A percentile compares a stretch with the other conserved stretches of the same genome.
Conservation (phyloP, 2,329 filamentous ascomycete genomes). For the Penicillium sp. region DNA sequence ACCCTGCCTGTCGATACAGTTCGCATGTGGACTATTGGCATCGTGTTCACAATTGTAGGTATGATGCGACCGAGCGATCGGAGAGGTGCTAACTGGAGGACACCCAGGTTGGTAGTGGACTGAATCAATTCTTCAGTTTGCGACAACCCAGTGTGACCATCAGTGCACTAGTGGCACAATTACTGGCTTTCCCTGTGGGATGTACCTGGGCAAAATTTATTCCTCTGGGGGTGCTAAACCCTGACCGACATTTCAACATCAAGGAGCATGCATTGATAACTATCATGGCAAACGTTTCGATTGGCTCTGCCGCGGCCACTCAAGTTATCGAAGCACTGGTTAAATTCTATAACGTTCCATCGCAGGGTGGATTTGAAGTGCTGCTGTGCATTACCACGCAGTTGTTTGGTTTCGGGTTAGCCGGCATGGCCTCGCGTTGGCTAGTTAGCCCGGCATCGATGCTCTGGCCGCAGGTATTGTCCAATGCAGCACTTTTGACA, state of each 20-base stretch:
- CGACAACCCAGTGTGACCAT: constrained; percentile 41
- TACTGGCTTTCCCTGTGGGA: constrained; percentile 46
- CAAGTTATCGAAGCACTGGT: constrained; percentile 39
- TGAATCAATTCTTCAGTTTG: constrained; percentile 41
- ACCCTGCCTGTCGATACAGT: constrained; percentile 33
- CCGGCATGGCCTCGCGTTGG: constrained; percentile 57
- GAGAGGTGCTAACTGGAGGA: neutral
- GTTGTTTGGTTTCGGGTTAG: constrained; percentile 61
- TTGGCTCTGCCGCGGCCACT: constrained; percentile 43
- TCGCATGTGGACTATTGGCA: constrained; percentile 40
- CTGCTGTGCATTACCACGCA: constrained; percentile 59
- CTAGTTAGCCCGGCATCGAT: constrained; percentile 58
- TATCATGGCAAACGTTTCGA: constrained; percentile 48
- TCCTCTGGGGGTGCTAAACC: constrained; percentile 43
- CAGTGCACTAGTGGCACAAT: constrained; percentile 40
- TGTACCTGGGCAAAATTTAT: constrained; percentile 39
- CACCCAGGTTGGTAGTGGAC: constrained; percentile 34
- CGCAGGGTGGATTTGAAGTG: constrained; percentile 58
- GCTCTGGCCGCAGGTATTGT: constrained; percentile 60
- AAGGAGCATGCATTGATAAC: constrained; percentile 45
- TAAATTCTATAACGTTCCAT: constrained; percentile 55
- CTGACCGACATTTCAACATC: constrained; percentile 40
- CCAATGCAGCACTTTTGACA: constrained; percentile 48
- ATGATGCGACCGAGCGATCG: neutral
- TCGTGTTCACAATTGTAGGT: constrained; percentile 39